Evolutionary conservation across 768 basidiomycete species (phyloP), one percentile per base, ranked within the genome.

Genomic region (Tulasnella calospora): DNA sequence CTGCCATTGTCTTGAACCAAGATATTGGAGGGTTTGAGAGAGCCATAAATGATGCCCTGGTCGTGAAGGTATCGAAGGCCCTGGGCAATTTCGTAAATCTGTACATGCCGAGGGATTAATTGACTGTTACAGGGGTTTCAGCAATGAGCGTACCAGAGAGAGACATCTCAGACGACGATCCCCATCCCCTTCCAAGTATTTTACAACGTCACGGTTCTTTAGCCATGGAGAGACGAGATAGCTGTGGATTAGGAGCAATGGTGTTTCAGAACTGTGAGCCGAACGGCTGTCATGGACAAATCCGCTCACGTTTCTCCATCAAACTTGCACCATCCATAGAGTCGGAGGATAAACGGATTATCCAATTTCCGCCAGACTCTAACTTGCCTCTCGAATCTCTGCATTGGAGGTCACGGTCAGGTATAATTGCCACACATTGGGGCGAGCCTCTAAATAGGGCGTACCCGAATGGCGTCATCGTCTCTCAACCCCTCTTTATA

Each of bases 1-100:
- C 3, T 3, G 38, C 71, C 71, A 19, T 71, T 44, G 35, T 71
- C 36, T n/a, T 71, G 61, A n/a, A 78, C 77, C 15, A 78, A 67
- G 10, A 78, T 36, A 36, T 78, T 78, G 47, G 77, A 78, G 9
- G 38, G 44, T 30, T 78, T 61, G 17, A 78, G 36, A 36, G 41
- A 30, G 10, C 67, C 77, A 21, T 78, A 70, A n/a, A 78, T 27
- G 40, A 78, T 78, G 36, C 36, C 44, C 23, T 47, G 6, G 21
- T 38, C 72, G 77, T 78, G 77, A 57, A 78, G 69, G n/a, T 78
- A 78, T 19, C 21, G 69, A 23, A 78, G 40, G 1, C 77, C 77
- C 9, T 30, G 36, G 13, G 70, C 61, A 21, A 78, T 57, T 44
- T 44, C 77, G 36, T 44, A n/a, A 33, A 78, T 47, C 77, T 78